Base-by-base conservation (phyloP, 2,329 filamentous ascomycete species). In the Ceratocystis cubensis region DNA sequence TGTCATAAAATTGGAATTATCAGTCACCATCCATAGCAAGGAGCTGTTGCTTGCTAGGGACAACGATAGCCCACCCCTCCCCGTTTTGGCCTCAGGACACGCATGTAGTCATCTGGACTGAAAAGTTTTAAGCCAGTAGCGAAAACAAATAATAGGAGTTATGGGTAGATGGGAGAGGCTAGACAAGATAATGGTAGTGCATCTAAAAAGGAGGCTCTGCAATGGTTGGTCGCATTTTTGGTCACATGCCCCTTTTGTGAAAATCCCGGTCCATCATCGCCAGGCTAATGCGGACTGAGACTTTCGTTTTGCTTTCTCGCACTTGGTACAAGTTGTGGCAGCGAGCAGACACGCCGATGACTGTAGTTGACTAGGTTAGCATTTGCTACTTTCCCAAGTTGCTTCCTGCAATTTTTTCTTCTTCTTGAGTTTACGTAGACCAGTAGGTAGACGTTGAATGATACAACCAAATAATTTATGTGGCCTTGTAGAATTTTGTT, bases 71-170 rank as follows among this genome's bases (percentile, higher is more conserved):
- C 28, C 28, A 41, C 37, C 37, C 37, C 10, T 41, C 37, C 10
- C 10, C 4, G 13, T 62, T 62, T 41, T 25, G 59, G 59, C 59
- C 59, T 62, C 59, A 62, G 59, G 59, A 62, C 59, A 59, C 17
- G 25, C 5, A 33, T 20, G 10, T 59, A 17, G 56, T 59, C 56
- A 59, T n/a, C 13, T 1, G 56, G 22, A 28, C 28, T 13, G 22
- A 59, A 59, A 62, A 41, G 8, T 20, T 62, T 62, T 62, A 41
- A 44, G 5, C n/a, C 33, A 20, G 5, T 20, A 25, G 44, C 30
- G 20, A 25, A 20, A 41, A 25, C 41, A 13, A 41, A 48, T 28
- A 33, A 33, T 5, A 13, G 1, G 37, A 63, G 61, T 15, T 45
- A 48, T 25, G 61, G 22, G 10, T 17, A 37, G 33, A 13, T 28